Conservation (phyloP, 2,329 filamentous ascomycete species). For the Teratosphaeria gauchensis region DNA sequence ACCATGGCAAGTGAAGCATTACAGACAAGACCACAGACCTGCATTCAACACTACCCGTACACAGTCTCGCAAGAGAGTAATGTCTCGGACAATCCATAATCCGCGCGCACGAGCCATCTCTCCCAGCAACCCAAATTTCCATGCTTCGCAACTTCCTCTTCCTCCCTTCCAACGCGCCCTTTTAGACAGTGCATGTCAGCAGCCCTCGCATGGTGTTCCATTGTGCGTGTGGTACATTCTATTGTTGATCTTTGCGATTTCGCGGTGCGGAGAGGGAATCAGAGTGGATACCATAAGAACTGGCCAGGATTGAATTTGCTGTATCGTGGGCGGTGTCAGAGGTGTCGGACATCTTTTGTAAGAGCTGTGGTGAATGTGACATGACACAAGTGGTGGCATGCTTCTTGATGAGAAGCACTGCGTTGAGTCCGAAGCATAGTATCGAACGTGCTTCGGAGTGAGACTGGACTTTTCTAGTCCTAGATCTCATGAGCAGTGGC, state of each 20-base stretch:
- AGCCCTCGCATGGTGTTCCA: neutral
- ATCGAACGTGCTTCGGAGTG: no score
- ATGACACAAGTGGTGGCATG: neutral
- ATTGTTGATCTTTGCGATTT: conserved; percentile 12
- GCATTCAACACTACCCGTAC: no score
- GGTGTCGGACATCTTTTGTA: conserved; percentile 12
- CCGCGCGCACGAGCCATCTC: neutral
- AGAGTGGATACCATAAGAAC: conserved; percentile 18
- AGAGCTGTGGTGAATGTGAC: neutral
- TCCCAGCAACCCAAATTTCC: neutral
- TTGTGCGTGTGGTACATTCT: neutral
- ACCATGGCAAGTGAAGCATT: no score
- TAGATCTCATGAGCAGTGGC: no score
- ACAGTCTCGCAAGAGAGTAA: no score
- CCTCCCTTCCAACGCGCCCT: conserved; percentile 2
- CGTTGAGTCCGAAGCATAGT: no score
- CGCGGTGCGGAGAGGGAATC: conserved; percentile 16
- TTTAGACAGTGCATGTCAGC: conserved; percentile 5
- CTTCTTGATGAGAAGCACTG: neutral
- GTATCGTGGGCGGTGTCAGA: conserved; percentile 20
- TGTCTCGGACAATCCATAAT: neutral
- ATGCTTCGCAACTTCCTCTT: neutral
- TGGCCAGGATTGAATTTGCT: conserved; percentile 13
- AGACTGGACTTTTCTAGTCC: no score
- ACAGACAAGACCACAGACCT: no score